Conservation (phyloP, 192 early-diverging fungal species). For the Ambispora gerdemannii region DNA sequence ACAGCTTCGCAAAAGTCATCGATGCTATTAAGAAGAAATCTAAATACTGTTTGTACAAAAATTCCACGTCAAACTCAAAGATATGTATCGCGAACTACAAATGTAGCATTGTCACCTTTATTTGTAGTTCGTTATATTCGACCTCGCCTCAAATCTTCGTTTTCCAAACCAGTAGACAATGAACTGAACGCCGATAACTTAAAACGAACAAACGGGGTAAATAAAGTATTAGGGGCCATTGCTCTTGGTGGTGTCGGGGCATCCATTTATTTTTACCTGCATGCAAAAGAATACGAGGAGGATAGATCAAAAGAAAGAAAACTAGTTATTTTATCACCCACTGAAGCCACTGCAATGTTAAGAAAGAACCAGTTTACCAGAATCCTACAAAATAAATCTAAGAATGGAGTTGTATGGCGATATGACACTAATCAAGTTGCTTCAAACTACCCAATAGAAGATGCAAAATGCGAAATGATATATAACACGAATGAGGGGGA, state of each 20-base stretch:
- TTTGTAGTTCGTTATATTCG: background rate
- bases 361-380: constrained; percentile 18
- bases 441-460: constrained; percentile 54
- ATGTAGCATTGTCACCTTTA: background rate
- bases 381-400: constrained; percentile 2
- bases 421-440: constrained; percentile 43
- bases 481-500: constrained; percentile 35
- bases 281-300: background rate
- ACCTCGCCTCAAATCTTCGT: background rate
- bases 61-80: background rate
- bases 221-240: background rate
- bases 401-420: constrained; percentile 10
- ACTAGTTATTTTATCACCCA: background rate
- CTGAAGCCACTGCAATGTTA: constrained; percentile 21
- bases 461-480: constrained; percentile 43
- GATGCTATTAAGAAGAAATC: background rate
- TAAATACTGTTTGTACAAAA: background rate
- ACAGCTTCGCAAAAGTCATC: too few species aligned
- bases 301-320: background rate
- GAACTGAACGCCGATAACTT: background rate
- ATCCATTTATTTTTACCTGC: constrained; percentile 14
- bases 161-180: background rate
- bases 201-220: background rate
- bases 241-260: background rate
- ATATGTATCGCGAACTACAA: background rate